Percentiles rank a stretch among this genome's conserved stretches.
Evolutionary conservation across 805 yeast genomes (phyloP).

Genomic region (Sporopachydermia quercuum): DNA sequence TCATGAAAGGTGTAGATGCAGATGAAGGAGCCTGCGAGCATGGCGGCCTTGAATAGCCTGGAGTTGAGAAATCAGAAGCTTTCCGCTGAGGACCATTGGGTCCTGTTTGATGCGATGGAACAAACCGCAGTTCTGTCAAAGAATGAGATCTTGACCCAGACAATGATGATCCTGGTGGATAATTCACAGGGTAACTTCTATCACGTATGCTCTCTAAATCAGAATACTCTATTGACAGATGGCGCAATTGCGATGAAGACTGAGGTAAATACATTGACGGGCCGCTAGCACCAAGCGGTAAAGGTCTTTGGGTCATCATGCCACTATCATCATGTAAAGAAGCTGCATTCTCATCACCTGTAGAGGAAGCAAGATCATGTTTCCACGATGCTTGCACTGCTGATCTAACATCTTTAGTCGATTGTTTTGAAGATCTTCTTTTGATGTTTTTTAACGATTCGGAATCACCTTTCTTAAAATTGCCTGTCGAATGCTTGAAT

Average conservation of each 20-base stretch:
- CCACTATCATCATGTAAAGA: not conserved
- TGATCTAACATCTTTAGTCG: conserved; percentile 6
- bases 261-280: not conserved
- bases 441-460: conserved; percentile 63
- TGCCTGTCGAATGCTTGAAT: conserved; percentile 69
- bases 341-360: not conserved
- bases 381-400: not conserved
- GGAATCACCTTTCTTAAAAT: conserved; percentile 68
- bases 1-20: not conserved
- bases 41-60: conserved; percentile 24
- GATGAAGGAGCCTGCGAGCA: conserved; percentile 7
- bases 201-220: not conserved
- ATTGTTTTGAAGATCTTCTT: conserved; percentile 46
- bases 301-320: not conserved
- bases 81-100: conserved; percentile 25
- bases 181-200: no score
- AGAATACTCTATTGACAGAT: not conserved
- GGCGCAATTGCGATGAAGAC: not conserved
- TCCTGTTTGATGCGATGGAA: not conserved
- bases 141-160: not conserved
- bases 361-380: not conserved
- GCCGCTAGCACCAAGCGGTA: no score
- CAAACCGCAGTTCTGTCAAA: not conserved
- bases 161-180: not conserved
- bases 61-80: conserved; percentile 29